A percentile compares a stretch with the other conserved stretches of the same genome.
phyloP scores from a whole-genome alignment of 2,329 filamentous ascomycete genomes.

The Phialemoniopsis sp. region DNA sequence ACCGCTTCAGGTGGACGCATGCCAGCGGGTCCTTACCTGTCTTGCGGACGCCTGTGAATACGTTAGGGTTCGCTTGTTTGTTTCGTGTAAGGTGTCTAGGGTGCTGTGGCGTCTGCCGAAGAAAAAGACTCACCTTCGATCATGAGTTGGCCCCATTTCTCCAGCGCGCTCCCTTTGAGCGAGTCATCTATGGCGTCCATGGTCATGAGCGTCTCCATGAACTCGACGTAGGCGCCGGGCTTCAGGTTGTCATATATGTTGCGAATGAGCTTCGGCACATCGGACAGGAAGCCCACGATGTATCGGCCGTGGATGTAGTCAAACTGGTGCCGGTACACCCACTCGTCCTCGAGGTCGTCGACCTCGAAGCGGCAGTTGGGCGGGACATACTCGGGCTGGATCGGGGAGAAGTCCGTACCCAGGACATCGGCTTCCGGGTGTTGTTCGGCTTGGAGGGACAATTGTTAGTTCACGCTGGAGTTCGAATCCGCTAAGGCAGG shows the following conservation, averaged over 20 bases:
- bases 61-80: too few species aligned
- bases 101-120: too few species aligned
- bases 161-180: conserved; percentile 19
- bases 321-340: conserved; percentile 43
- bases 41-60: conserved; percentile 1
- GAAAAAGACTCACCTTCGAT: conserved; percentile 9
- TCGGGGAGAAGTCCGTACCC: conserved; percentile 42
- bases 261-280: conserved; percentile 42
- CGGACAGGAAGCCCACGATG: conserved; percentile 44
- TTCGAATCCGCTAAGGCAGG: too few species aligned
- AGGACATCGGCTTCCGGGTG: conserved; percentile 32
- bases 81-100: too few species aligned
- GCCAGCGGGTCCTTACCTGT: conserved; percentile 18
- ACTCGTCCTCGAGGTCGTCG: conserved; percentile 50
- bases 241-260: conserved; percentile 35
- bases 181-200: conserved; percentile 17
- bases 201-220: conserved; percentile 19
- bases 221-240: conserved; percentile 36
- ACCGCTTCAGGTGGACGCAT: conserved; percentile 15
- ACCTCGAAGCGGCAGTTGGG: conserved; percentile 51
- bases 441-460: conserved; percentile 26
- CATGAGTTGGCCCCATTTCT: conserved; percentile 17
- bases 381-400: conserved; percentile 44
- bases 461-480: too few species aligned
- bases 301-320: conserved; percentile 51